Base-by-base conservation (phyloP, 148 eudicot species). In the Silene uniflora region DNA sequence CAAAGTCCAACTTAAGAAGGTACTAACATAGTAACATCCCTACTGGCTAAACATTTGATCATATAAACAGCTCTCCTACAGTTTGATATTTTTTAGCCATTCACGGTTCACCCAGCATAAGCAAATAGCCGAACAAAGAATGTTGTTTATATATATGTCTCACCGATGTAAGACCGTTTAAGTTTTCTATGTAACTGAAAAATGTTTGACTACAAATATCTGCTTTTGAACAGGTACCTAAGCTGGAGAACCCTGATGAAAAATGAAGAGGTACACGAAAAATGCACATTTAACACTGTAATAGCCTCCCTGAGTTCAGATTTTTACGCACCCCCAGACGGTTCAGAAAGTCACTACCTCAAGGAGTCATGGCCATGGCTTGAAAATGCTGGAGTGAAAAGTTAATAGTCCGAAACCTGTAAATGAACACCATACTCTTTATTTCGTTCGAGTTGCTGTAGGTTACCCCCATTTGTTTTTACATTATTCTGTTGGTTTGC, bases 171-270 rank as follows among this genome's bases (percentile, higher is more conserved):
- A 29, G 32, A 29, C 32, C 32, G 32, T 47, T n/a, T n/a, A n/a
- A n/a, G n/a, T n/a, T n/a, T n/a, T n/a, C n/a, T n/a, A n/a, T n/a
- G n/a, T n/a, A n/a, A n/a, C n/a, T n/a, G n/a, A n/a, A n/a, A n/a
- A n/a, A n/a, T n/a, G n/a, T n/a, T n/a, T n/a, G 10, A 78, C 67
- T 1, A 21, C 39, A 19, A 19, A 14, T 21, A 39, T 47, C 54
- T 63, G 64, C 12, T 46, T 22, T 73, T 72, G 64, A 78, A 64
- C 88, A 89, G 92, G 90, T 86, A 60, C 92, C 92, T 87, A 84
- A 79, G 52, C 82, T 19, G 85, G 85, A 75, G 81, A 71, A 67
- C 76, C 62, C 69, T 84, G 84, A 88, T 19, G 21, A 42, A 27
- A 44, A 35, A 16, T 59, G 78, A 42, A 67, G 21, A 68, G 32